Base-by-base conservation (phyloP, 2,329 filamentous ascomycete species). In the Rhinocladiella similis region DNA sequence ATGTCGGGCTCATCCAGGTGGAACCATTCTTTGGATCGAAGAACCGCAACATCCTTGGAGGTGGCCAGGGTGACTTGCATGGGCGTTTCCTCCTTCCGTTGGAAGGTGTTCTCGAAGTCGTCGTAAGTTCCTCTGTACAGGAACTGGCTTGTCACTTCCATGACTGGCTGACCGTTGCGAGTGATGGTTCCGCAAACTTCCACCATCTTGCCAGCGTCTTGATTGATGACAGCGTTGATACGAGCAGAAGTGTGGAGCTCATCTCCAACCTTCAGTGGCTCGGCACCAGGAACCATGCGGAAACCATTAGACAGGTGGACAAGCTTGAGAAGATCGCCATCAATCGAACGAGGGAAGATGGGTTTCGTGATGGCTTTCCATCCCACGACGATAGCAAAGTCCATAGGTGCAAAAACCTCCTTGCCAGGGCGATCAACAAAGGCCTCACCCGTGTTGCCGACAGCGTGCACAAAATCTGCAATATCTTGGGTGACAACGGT, bases 351-450 rank as follows among this genome's bases (percentile, higher is more conserved):
- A 63, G 94, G 94, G 83, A 99, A 99, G 74, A 99, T 99, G 13
- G 94, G 94, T 82, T 97, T 97, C 10, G 92, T 99, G 69, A 99
- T 99, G 42, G 94, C 94, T 78, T 99, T 97, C 92, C 92, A 97
- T 61, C 92, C 92, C 49, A 95, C 89, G n/a, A 97, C 92, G 64
- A 97, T 96, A 64, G 92, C 92, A 68, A 96, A 99, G 75, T 99
- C 94, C 94, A 99, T 99, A 29, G 95, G 94, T 6, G 94, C 94
- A 66, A 88, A 93, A 63, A 97, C 90, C 61, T 90, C 87, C 79
- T 97, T 97, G 65, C 91, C 93, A 43, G 92, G 93, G 47, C 93
- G 85, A 68, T 97, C 93, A 51, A 99, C 93, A 66, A 99, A 99
- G 6, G 94, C 92, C 73, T 99, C 94, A 36, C 93, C 93, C 13